These are phyloP conservation scores for Neofusicoccum umdonicola DNA, from an alignment of 2,329 filamentous ascomycete genomes.

Conservation along the genomic window DNA sequence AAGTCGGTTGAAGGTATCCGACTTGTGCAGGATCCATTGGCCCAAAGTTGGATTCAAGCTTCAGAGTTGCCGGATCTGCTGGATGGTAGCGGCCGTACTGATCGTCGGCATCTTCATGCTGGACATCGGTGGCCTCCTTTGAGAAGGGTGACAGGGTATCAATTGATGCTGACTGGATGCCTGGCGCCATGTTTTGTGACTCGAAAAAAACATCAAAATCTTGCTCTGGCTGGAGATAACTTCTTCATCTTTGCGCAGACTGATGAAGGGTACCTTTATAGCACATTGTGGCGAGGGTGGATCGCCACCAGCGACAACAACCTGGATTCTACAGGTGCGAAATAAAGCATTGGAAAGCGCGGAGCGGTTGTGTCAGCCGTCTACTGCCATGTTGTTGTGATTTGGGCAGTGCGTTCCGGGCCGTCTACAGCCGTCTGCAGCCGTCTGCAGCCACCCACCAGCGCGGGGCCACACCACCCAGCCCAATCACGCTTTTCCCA, in stretches of 20 bases:
- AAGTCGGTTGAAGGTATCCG: slow-evolving; percentile 14
- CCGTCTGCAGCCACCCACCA: background rate
- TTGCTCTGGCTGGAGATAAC: too few species aligned
- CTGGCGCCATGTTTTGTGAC: background rate
- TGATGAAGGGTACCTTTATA: too few species aligned
- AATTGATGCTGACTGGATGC: background rate
- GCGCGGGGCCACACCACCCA: background rate
- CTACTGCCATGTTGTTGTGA: too few species aligned
- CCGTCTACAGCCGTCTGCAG: background rate
- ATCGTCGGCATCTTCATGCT: background rate
- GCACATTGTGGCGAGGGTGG: too few species aligned
- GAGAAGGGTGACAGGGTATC: background rate
- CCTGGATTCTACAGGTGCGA: too few species aligned
- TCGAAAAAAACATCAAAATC: background rate
- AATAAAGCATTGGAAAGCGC: too few species aligned
- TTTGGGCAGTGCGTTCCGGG: too few species aligned
- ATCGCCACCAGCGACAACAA: too few species aligned
- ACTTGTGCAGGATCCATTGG: slow-evolving; percentile 10
- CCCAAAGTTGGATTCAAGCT: slow-evolving; percentile 16
- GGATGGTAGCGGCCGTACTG: slow-evolving; percentile 17
- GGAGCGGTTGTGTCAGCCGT: too few species aligned
- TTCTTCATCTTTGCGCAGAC: too few species aligned
- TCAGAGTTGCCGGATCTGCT: slow-evolving; percentile 9
- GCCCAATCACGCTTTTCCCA: too few species aligned
- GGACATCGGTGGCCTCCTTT: too few species aligned